phyloP scores from a whole-genome alignment of 2,329 filamentous ascomycete species.

The Talaromyces sp. region DNA sequence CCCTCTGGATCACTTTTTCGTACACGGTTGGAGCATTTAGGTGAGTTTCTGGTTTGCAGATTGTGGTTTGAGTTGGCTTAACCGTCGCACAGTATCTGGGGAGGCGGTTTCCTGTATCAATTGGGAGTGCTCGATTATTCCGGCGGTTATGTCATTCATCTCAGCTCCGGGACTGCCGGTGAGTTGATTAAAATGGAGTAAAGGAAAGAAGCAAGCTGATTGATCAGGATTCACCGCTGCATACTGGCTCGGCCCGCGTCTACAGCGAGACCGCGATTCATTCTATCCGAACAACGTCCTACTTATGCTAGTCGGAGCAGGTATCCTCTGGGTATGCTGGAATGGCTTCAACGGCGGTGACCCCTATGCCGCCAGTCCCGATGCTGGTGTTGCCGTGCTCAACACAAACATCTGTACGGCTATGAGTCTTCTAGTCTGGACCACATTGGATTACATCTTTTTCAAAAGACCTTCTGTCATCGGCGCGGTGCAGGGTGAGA shows the following conservation, averaged over 20 bases:
- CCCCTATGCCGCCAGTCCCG: slow-evolving; percentile 49
- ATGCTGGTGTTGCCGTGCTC: slow-evolving; percentile 50
- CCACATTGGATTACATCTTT: slow-evolving; percentile 44
- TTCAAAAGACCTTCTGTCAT: slow-evolving; percentile 51
- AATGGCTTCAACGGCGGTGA: slow-evolving; percentile 54
- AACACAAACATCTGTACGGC: slow-evolving; percentile 52
- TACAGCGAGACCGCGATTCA: slow-evolving; percentile 44
- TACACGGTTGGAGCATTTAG: slow-evolving; percentile 43
- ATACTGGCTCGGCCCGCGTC: slow-evolving; percentile 37
- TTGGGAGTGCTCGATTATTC: slow-evolving; percentile 51
- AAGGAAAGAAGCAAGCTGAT: slow-evolving; percentile 33
- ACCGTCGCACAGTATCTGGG: slow-evolving; percentile 35
- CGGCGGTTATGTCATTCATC: slow-evolving; percentile 52
- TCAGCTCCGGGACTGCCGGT: slow-evolving; percentile 50
- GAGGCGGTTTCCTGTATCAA: slow-evolving; percentile 46
- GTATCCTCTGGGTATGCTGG: slow-evolving; percentile 53
- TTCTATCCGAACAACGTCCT: slow-evolving; percentile 49
- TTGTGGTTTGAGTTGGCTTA: not conserved
- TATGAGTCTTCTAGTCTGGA: slow-evolving; percentile 48
- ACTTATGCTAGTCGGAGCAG: slow-evolving; percentile 46
- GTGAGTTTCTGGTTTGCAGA: not conserved
- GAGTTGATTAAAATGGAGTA: slow-evolving; percentile 36
- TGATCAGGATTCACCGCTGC: slow-evolving; percentile 12
- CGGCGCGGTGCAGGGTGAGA: slow-evolving; percentile 51
- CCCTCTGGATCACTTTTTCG: slow-evolving; percentile 49